A percentile compares a stretch with the other conserved stretches of the same genome.
Conservation (phyloP, 177 flowering plant species). For the Vitis hybrid region DNA sequence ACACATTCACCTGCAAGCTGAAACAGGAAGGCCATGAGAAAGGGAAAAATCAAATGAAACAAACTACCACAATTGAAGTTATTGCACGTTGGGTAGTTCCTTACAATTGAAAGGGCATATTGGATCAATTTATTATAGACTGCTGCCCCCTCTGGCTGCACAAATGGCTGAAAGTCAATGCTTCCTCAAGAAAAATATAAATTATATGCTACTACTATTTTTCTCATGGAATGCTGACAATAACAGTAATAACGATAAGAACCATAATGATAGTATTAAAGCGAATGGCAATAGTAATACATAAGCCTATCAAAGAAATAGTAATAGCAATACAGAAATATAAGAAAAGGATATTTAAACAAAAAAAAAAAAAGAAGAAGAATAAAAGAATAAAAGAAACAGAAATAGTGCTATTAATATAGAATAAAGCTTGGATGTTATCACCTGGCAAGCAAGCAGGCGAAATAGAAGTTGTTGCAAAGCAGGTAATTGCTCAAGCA, state of each 20-base stretch:
- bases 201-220: too few relatives aligned
- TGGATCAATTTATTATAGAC: constrained; percentile 42
- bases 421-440: background rate
- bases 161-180: constrained; percentile 1
- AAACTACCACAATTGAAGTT: too few relatives aligned
- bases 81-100: background rate
- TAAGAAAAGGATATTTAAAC: too few relatives aligned
- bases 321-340: too few relatives aligned
- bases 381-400: background rate
- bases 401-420: too few relatives aligned
- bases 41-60: too few relatives aligned
- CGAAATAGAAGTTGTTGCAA: constrained; percentile 73
- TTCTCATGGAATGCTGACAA: too few relatives aligned
- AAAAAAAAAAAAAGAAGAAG: background rate
- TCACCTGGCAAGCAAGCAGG: constrained; percentile 58
- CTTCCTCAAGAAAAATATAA: too few relatives aligned
- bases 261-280: too few relatives aligned
- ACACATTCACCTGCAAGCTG: constrained; percentile 62
- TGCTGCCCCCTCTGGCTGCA: constrained; percentile 66
- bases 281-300: too few relatives aligned
- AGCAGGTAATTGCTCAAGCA: constrained; percentile 71
- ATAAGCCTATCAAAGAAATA: too few relatives aligned
- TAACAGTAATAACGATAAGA: too few relatives aligned
- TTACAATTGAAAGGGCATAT: constrained; percentile 56
- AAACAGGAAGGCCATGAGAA: constrained; percentile 10